Base-by-base conservation (phyloP, 306 rosid genomes). In the Vachellia collinsii region DNA sequence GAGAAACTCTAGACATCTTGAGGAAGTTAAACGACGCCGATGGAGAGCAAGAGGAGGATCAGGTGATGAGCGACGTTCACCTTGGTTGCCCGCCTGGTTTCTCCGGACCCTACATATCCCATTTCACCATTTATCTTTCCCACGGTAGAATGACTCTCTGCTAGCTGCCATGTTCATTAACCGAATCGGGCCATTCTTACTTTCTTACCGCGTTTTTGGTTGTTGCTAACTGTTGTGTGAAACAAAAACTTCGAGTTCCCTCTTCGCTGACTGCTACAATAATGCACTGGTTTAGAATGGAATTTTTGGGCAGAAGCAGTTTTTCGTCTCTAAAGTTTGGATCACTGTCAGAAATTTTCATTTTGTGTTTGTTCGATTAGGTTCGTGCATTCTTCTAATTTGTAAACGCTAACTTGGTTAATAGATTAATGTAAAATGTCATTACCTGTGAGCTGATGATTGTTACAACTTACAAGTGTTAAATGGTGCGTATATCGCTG, bases 31-130 rank as follows among this genome's bases (percentile, higher is more conserved):
- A 73, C 42, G 50, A 25, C 36, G 82, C 48, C 70, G 83, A 83
- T 29, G 64, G 77, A 47, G 82, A 16, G 72, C 85, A 74, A 17
- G 87, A 76, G 73, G 85, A 86, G 46, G 86, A 85, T 41, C 82
- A 87, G 50, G 97, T 94, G 86, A 94, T 92, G 97, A 94, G 99
- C 84, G 99, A 92, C 79, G 90, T 94, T 44, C 99, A 94, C 83
- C 86, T 91, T 3, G 99, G 97, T 5, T 94, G 97, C 82, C 95
- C 94, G 3, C 85, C 97, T 53, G 89, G 85, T 61, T 72, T 86
- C 53, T 76, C 84, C n/a, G 95, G 92, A 1, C 80, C 97, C 76
- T 82, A 88, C 67, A 74, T 88, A 80, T 91, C 99, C 51, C 65
- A 22, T 77, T 94, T 94, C 94, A 80, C 94, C 64, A 22, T 92